Evolutionary conservation across 345 rosid genomes (phyloP), one percentile per base, ranked within the genome.

Genomic region (Salix suchowensis): DNA sequence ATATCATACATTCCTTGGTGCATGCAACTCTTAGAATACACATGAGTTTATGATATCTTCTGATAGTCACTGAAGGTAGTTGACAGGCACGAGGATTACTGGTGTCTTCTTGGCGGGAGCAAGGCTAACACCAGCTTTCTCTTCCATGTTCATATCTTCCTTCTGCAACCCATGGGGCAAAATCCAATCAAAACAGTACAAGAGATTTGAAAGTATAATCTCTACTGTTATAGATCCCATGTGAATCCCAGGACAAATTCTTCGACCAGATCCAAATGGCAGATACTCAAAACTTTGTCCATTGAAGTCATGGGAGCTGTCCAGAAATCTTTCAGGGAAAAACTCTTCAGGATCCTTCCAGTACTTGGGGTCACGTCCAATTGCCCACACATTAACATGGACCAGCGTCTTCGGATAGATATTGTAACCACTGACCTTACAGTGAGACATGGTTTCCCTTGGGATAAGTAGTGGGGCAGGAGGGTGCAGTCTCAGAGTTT

Each of bases 401-500:
- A 89, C 72, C 9, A 68, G 71, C 2, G 81, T 91, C 60, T 81
- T 84, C 0, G 81, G 86, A 36, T 73, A 19, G 28, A 88, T 76
- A 50, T 67, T 60, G 67, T 84, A 82, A 34, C 83, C 86, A 16
- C 78, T 80, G 61, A 91, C 60, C 50, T 78, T 76, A 28, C 78
- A 87, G 18, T 78, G 79, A 18, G 85, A 76, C 65, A 79, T 85
- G 6, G 86, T 78, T 81, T 91, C 88, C 71, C 90, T 85, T 16
- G 89, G 87, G 23, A 88, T 2, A 3, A 85, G 73, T 10, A 88
- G 78, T 2, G 87, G 86, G 6, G 66, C 77, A n/a, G 90, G 83
- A 62, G 90, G 88, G 60, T 91, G 89, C 80, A 88, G 37, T 76
- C 90, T 83, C 61, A 86, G 50, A 44, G 87, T 83, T 80, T 88